These are phyloP conservation scores for Rosa lucieae DNA, from an alignment of 306 rosid genomes.

Conservation along the genomic window DNA sequence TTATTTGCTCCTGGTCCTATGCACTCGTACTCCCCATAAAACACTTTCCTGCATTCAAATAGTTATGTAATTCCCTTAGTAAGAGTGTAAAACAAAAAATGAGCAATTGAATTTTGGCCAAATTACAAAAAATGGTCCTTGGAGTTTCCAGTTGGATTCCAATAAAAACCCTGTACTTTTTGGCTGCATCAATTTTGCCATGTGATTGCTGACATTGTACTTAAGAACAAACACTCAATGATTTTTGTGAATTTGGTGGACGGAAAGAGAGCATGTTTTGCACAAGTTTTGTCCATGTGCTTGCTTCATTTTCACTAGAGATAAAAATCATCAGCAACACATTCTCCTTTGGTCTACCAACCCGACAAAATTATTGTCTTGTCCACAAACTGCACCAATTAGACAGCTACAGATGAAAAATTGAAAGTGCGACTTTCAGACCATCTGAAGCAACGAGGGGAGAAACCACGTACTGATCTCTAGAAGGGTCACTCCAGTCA, in stretches of 20 bases:
- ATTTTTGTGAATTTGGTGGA: not conserved
- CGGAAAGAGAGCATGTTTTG: not conserved
- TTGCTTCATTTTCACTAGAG: not conserved
- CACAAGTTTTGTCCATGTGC: not conserved
- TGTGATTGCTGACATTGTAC: not conserved
- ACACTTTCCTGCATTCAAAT: slow-evolving; percentile 47
- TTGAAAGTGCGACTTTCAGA: not conserved
- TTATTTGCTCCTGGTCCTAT: slow-evolving; percentile 56
- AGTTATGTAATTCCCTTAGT: not conserved
- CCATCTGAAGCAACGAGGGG: not conserved
- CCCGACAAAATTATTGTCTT: not conserved
- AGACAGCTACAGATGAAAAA: not conserved
- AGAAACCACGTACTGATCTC: slow-evolving; percentile 53
- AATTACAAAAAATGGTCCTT: not conserved
- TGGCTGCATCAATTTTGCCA: not conserved
- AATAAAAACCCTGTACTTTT: not conserved
- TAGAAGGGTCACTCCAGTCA: slow-evolving; percentile 67
- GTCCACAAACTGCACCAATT: not conserved
- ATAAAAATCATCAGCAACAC: not conserved
- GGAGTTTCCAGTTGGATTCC: not conserved
- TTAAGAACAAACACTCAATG: not conserved
- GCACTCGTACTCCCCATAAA: slow-evolving; percentile 68
- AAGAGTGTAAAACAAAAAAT: not conserved
- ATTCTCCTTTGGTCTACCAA: not conserved
- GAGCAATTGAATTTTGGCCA: not conserved